These are phyloP conservation scores for Erysimum cheiranthoides DNA, from an alignment of 345 rosid species.

Conservation along the genomic window DNA sequence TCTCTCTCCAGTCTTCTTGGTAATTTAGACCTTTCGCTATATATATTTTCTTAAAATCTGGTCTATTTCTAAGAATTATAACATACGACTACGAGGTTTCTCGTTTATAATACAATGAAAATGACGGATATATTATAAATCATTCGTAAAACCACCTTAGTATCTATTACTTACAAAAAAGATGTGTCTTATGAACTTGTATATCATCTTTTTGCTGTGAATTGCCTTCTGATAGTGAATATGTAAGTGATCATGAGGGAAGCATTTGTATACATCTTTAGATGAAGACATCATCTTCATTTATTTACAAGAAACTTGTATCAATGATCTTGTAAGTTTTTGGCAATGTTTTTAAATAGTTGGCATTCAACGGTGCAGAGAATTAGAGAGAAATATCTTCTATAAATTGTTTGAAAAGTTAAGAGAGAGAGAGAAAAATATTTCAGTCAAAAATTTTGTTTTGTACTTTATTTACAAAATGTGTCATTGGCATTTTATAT, in stretches of 20 bases:
- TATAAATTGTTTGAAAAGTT: neutral
- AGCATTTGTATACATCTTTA: neutral
- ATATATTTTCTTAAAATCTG: slow-evolving; percentile 8
- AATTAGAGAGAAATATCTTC: neutral
- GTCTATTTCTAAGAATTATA: neutral
- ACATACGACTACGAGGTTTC: neutral
- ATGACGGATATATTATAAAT: no score
- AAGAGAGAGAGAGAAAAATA: neutral
- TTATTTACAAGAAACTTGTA: neutral
- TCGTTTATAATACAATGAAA: no score
- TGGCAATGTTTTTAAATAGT: neutral
- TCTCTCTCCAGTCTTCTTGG: neutral
- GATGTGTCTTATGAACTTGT: neutral
- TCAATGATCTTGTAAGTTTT: neutral
- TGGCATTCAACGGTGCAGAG: neutral
- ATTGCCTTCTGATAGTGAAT: neutral
- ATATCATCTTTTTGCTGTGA: neutral
- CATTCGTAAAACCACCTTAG: neutral
- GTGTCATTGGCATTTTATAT: neutral
- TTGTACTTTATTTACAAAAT: neutral
- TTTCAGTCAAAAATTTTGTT: neutral
- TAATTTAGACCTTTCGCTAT: neutral
- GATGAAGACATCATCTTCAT: neutral
- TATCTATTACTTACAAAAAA: neutral
- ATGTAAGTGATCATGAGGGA: slow-evolving; percentile 6